Evolutionary conservation across 1,284 basidiomycete genomes (phyloP), one percentile per base, ranked within the genome.

Genomic region (Apiotrichum sp.): DNA sequence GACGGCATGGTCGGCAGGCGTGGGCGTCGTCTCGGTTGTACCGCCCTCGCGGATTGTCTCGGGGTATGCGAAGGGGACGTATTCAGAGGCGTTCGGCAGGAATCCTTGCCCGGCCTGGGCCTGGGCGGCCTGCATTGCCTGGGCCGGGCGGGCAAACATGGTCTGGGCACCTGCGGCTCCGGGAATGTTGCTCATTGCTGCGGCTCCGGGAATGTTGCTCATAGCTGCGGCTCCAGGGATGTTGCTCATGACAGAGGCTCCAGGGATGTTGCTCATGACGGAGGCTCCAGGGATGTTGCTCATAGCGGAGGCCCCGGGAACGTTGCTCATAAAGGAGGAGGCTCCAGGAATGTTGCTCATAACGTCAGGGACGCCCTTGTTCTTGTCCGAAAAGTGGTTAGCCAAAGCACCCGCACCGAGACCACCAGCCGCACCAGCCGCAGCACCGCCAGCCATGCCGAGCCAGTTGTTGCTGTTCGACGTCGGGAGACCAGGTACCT

Each of bases 21-120:
- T 36, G 3, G 46, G 46, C 11, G 46, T 47, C 34, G 47, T 4
- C 0, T 48, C 35, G 35, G 6, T 29, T 5, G 36, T 38, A 36
- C 35, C 47, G 35, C 35, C 47, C 35, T 48, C 47, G 16, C 47
- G 47, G 16, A 48, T 48, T 4, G 13, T 39, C 10, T 48, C 47
- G 22, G 47, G 47, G n/a, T 38, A 36, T 9, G 49, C 41, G 31
- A 50, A 50, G 31, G 49, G 49, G 13, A 50, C 49, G 39, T 50
- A 50, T 6, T 42, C 40, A 40, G 39, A 29, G 6, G 40, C 8
- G 16, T 34, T 43, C 22, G 22, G 22, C 22, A 22, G 22, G 22
- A 22, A 22, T 22, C 22, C 22, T 22, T 22, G 22, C 22, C 22
- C 22, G 39, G 49, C 14, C n/a, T 50, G 31, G 22, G 34, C 8